Percentiles rank a stretch among this genome's conserved stretches.
Conservation (phyloP, 108 stramenopile species). For the Nitzschia palea region DNA sequence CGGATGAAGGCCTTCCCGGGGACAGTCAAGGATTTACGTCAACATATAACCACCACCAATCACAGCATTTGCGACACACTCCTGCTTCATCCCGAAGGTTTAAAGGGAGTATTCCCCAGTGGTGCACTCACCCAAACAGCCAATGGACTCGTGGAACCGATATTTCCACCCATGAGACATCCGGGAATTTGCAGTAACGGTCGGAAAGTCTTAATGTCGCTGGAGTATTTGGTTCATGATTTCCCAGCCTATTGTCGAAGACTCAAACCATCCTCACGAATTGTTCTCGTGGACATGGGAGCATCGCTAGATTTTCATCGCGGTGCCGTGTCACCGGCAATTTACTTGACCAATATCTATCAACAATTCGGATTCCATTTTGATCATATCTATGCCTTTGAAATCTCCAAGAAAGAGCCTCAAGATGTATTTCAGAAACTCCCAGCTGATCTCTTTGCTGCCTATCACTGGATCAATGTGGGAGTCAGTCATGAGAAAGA, state of each 20-base stretch:
- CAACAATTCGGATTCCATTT: conserved; percentile 9
- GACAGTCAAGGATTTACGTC: neutral
- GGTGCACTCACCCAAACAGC: neutral
- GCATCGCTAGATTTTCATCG: neutral
- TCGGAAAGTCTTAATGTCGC: too few relatives aligned
- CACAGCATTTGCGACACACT: neutral
- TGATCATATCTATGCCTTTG: conserved; percentile 1
- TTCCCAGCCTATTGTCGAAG: conserved; percentile 12
- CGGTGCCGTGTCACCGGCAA: neutral
- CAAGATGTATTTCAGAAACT: neutral
- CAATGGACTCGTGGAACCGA: neutral
- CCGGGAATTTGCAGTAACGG: neutral
- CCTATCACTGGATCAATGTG: neutral
- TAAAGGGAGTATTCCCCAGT: neutral
- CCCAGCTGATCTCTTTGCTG: neutral
- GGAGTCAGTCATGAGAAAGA: neutral
- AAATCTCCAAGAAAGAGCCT: neutral
- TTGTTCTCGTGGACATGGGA: conserved; percentile 10
- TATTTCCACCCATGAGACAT: neutral
- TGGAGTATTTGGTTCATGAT: too few relatives aligned
- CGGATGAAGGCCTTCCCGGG: neutral
- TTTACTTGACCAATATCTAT: neutral
- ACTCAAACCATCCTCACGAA: neutral
- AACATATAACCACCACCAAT: neutral
- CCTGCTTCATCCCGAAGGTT: neutral